Evolutionary conservation across 257 asterid genomes (phyloP), one percentile per base, ranked within the genome.

Genomic region (Scutellaria minor): DNA sequence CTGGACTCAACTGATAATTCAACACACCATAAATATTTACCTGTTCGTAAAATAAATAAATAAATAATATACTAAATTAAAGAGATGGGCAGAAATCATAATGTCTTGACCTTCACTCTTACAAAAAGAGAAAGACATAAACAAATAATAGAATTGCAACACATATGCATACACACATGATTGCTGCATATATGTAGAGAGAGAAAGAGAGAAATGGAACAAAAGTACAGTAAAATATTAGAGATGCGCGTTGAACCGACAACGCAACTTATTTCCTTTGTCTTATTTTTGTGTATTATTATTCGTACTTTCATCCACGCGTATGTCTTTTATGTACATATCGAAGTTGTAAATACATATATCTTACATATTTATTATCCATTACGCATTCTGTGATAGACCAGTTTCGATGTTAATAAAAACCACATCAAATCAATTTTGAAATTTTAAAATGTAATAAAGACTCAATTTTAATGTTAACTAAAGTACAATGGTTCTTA

Each of bases 61-160:
- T 27, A 27, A 27, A 3, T 31, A 4, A 31, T 4, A 31, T 24
- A 24, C 2, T 24, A 46, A 44, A 44, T 44, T 6, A 44, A 44
- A 44, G 11, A 44, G 8, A 44, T 44, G 47, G 8, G 47, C 47
- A 5, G 71, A 65, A 57, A 66, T 66, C 50, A 66, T 51, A 37
- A 14, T 47, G 48, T 59, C 69, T 71, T 71, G 62, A 10, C 31
- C 52, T 59, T 47, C 42, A 71, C 76, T 71, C 68, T 60, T 60
- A 14, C 66, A 9, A 15, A 60, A 71, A 59, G 69, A 59, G 53
- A 45, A 47, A 56, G 41, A 70, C 12, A 42, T 27, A 9, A 45
- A 37, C 37, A 42, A 70, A 69, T 47, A 20, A 22, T 54, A 52
- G 18, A 51, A 67, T 15, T 68, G 73, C 47, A 44, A 56, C 66